A percentile compares a stretch with the other conserved stretches of the same genome.
These are phyloP conservation scores for Artomyces pyxidatus DNA, from an alignment of 768 basidiomycete genomes.

Conservation along the genomic window DNA sequence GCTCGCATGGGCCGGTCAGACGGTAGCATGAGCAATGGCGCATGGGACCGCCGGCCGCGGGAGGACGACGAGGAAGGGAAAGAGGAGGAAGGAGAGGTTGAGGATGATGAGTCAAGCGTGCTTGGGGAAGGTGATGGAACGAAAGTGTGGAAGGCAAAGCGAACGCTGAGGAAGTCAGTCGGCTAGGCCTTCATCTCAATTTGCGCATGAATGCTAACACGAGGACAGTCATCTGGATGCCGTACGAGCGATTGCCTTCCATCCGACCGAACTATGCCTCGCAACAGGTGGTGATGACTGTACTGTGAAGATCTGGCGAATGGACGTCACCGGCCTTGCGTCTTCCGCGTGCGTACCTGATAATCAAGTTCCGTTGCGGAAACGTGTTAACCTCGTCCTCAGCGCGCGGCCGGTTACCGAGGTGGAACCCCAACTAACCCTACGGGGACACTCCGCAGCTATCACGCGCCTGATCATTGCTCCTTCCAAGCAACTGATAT, in stretches of 20 bases:
- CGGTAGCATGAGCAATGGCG: slow-evolving; percentile 31
- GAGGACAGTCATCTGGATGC: slow-evolving; percentile 79
- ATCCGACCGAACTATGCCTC: slow-evolving; percentile 74
- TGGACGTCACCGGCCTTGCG: slow-evolving; percentile 68
- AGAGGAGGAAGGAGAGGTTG: slow-evolving; percentile 65
- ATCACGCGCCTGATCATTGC: slow-evolving; percentile 83
- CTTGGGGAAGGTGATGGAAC: slow-evolving; percentile 58
- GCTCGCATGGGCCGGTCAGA: slow-evolving; percentile 34
- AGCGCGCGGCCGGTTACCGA: slow-evolving; percentile 65
- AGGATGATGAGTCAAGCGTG: slow-evolving; percentile 52
- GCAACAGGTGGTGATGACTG: slow-evolving; percentile 95
- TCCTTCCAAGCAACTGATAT: slow-evolving; percentile 66
- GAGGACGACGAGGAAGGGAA: slow-evolving; percentile 60
- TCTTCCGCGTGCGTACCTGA: slow-evolving; percentile 65
- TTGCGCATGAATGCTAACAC: slow-evolving; percentile 6
- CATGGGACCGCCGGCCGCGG: slow-evolving; percentile 45
- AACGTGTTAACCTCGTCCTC: slow-evolving; percentile 5
- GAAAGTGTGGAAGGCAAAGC: slow-evolving; percentile 79
- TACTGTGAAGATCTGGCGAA: slow-evolving; percentile 93
- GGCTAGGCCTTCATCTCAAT: slow-evolving; percentile 2
- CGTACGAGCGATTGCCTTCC: slow-evolving; percentile 85
- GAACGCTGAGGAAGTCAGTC: slow-evolving; percentile 83
- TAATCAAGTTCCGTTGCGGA: no score
- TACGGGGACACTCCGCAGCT: slow-evolving; percentile 87
- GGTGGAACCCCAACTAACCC: slow-evolving; percentile 86